These are phyloP conservation scores for Crassisporium funariophilum DNA, from an alignment of 768 basidiomycete species.

Conservation along the genomic window DNA sequence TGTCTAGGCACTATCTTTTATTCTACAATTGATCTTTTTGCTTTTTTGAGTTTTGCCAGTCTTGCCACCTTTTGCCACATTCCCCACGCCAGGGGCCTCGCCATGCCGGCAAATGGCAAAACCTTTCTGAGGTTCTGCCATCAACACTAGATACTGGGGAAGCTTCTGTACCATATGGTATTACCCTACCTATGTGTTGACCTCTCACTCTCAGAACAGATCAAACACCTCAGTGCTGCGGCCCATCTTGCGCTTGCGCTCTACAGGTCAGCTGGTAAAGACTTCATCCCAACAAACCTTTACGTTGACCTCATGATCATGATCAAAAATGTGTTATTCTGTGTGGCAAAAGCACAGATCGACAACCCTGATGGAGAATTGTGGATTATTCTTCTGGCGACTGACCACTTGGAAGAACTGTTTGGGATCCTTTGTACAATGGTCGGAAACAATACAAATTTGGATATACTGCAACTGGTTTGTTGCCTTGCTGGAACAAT, in stretches of 20 bases:
- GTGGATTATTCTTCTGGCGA: slow-evolving; percentile 38
- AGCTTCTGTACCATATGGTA: slow-evolving; percentile 22
- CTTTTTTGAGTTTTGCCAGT: too few species aligned
- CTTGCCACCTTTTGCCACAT: too few species aligned
- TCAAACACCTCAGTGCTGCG: too few species aligned
- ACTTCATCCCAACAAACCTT: slow-evolving; percentile 28
- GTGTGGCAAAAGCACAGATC: slow-evolving; percentile 32
- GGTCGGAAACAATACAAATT: slow-evolving; percentile 33
- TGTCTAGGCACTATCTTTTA: too few species aligned
- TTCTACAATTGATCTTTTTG: too few species aligned
- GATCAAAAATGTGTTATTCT: slow-evolving; percentile 29
- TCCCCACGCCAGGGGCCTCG: too few species aligned
- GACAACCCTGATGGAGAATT: slow-evolving; percentile 33
- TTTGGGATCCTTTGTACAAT: slow-evolving; percentile 39
- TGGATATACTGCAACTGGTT: slow-evolving; percentile 26
- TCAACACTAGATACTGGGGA: too few species aligned
- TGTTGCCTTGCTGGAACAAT: slow-evolving; percentile 25
- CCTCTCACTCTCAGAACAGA: slow-evolving; percentile 29
- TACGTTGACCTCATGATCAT: slow-evolving; percentile 33
- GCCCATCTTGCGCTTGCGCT: slow-evolving; percentile 25
- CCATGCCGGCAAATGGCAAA: too few species aligned
- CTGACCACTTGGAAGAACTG: slow-evolving; percentile 34
- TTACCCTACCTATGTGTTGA: slow-evolving; percentile 28
- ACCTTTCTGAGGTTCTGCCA: too few species aligned
- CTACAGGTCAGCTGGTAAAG: slow-evolving; percentile 13